Evolutionary conservation across 495 filamentous ascomycete species (phyloP), one percentile per base, ranked within the genome.

Genomic region (Penicillium goetzii): DNA sequence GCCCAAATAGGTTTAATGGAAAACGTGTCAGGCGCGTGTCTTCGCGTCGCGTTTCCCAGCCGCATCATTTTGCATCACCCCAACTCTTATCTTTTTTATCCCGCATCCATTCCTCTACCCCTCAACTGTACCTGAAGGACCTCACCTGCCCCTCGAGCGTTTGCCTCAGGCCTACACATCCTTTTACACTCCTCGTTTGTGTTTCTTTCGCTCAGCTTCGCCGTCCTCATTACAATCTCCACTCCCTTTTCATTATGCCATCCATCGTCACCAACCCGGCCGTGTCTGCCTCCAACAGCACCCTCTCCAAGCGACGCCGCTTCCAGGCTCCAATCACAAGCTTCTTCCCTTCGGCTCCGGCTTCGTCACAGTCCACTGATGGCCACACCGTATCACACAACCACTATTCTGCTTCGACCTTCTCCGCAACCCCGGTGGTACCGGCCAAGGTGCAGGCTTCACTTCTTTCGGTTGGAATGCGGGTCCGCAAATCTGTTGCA

Each of bases 391-490:
- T 77, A 5, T 79, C 80, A 12, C 70, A 82, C 65, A 69, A 74
- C 52, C 74, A 80, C 67, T 82, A 81, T 59, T 70, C 76, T 56
- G 72, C 78, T 14, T 66, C 78, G 9, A 82, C 80, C 21, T 77
- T 75, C 55, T 75, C 75, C 49, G 72, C 76, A 40, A 75, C 65
- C 7, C 85, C 84, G 30, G 66, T 76, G 25, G 81, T 92, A 21
- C 85, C 92, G 10, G 71, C 77, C 10, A 80, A 78, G 23, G 82
- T 96, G 25, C 91, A 95, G 73, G 80, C 92, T 17, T 89, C 88
- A 17, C 87, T 97, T 15, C 80, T 97, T 4, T 89, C 83, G 62
- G 93, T 98, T 57, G 94, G 94, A 66, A 96, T 97, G 91, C 87
- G 93, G 36, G 85, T 98, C 56, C 89, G 94, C 62, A 97, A 98